Evolutionary conservation across 2,329 filamentous ascomycete genomes (phyloP), one percentile per base, ranked within the genome.

Genomic region (Epichloe sp.): DNA sequence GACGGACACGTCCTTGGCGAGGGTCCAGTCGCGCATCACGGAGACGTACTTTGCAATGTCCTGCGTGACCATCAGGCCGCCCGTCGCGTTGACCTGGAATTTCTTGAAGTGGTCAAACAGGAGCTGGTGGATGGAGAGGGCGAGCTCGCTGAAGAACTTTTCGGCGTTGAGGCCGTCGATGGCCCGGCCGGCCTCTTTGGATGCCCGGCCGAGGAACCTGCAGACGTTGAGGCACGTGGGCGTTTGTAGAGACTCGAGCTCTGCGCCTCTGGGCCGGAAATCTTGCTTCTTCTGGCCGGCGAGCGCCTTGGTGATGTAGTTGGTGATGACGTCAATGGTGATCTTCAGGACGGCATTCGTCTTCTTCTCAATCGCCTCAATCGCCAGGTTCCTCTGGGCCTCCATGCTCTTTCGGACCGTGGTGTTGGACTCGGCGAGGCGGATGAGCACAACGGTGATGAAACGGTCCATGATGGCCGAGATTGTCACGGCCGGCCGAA

Each of bases 11-110:
- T 86, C 80, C 59, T 82, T 83, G 49, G 78, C 76, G 41, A 90
- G 73, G 31, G 85, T 79, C 88, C 89, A 97, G 36, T 82, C 82
- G 55, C 87, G 82, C 57, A 98, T 76, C 11, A 95, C 80, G 54
- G 90, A 85, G 8, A 87, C 86, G 66, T 98, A 98, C 63, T 88
- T 89, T 37, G 88, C 88, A 65, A 97, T 90, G 64, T 98, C 93
- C 70, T 97, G 95, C 37, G 86, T 91, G 26, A 97, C 88, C 79
- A 96, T 93, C 45, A 98, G 79, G 2, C 89, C 93, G 54, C 93
- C 93, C 0, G 91, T 90, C 41, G 90, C 88, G 59, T 89, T 95
- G 57, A 98, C 88, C 54, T 85, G 82, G 71, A 95, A 98, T 62
- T 88, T 89, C 62, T 95, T 93, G 70, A 97, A 88, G 68, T 98